These are phyloP conservation scores for Colletotrichum abscissum DNA, from an alignment of 2,329 filamentous ascomycete species.

Conservation along the genomic window DNA sequence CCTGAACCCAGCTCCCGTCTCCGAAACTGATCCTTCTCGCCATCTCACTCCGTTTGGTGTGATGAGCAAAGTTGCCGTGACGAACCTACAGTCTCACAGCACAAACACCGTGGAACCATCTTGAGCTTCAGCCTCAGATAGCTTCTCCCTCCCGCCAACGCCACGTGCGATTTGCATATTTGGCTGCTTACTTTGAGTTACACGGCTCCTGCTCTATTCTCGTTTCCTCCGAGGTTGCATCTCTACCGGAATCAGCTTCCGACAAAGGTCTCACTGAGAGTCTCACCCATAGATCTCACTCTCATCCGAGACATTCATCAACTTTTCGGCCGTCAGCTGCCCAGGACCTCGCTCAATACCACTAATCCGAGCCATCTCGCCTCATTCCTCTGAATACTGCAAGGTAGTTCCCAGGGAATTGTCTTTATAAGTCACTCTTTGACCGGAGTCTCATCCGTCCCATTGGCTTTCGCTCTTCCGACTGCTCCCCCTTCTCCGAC, in stretches of 20 bases:
- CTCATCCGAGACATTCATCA: constrained; percentile 6
- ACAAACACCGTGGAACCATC: neutral
- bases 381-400: neutral
- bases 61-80: neutral
- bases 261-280: neutral
- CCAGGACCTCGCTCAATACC: constrained; percentile 1
- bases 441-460: neutral
- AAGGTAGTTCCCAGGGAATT: neutral
- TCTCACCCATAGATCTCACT: neutral
- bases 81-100: neutral
- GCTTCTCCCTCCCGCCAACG: neutral
- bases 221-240: neutral
- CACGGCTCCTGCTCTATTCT: constrained; percentile 8
- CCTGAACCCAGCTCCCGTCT: neutral
- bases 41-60: neutral
- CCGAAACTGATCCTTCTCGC: too few species aligned
- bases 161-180: neutral
- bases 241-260: neutral
- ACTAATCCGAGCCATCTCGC: neutral
- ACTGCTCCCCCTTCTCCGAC: neutral
- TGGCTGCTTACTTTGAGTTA: neutral
- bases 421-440: neutral
- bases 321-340: constrained; percentile 2
- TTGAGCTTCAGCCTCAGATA: neutral
- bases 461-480: neutral